These are phyloP conservation scores for Saccharomycopsis fermentans DNA, from an alignment of 805 yeast genomes.

Conservation along the genomic window DNA sequence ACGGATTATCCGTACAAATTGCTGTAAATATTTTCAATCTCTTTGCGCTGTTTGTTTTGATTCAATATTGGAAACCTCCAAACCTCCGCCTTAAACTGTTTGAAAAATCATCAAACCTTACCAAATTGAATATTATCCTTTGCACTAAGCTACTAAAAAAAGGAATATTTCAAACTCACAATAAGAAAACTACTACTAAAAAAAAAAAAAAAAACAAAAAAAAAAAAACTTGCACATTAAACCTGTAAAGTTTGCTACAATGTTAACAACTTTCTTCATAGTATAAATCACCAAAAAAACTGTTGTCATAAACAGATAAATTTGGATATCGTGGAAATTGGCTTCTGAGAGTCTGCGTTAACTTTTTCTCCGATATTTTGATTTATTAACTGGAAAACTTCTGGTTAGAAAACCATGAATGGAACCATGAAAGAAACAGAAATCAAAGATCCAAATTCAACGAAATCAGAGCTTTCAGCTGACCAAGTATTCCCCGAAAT, in stretches of 20 bases:
- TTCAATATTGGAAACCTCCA: background rate
- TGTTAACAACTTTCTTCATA: background rate
- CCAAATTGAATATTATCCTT: background rate
- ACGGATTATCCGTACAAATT: background rate
- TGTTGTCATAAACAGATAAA: too few relatives aligned
- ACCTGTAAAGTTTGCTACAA: background rate
- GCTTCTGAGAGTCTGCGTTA: too few relatives aligned
- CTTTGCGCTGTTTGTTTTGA: background rate
- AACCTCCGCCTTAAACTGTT: background rate
- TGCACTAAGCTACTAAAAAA: background rate
- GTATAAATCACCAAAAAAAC: too few relatives aligned
- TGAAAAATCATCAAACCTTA: background rate
- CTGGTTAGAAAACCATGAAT: background rate
- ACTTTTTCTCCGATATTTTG: too few relatives aligned
- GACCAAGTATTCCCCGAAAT: background rate
- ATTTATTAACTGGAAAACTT: too few relatives aligned
- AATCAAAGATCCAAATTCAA: background rate
- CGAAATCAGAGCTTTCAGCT: background rate
- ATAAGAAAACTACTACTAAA: background rate
- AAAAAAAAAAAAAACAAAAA: background rate
- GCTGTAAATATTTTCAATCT: background rate
- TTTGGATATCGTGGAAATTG: too few relatives aligned
- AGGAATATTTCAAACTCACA: background rate
- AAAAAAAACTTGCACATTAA: background rate
- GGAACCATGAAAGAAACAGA: background rate